Conservation (phyloP, 371 early-diverging fungal species). For the Cokeromyces recurvatus region DNA sequence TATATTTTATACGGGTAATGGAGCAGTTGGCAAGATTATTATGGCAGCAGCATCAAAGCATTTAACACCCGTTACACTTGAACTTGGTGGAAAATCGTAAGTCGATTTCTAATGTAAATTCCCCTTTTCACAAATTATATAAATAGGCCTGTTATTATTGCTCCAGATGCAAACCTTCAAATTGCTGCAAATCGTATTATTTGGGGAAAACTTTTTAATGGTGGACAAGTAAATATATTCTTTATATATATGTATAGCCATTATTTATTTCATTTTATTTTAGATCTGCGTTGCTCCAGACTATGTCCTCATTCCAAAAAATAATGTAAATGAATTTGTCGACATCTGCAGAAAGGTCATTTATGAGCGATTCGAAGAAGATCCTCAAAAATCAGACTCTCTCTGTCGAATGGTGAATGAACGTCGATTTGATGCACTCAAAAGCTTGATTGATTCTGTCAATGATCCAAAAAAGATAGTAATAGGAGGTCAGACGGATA, state of each 20-base stretch:
- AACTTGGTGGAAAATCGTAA: slow-evolving; percentile 82
- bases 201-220: slow-evolving; percentile 78
- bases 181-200: slow-evolving; percentile 68
- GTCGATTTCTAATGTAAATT: neutral
- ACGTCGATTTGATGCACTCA: slow-evolving; percentile 68
- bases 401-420: slow-evolving; percentile 67
- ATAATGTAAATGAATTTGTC: slow-evolving; percentile 49
- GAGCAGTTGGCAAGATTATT: slow-evolving; percentile 75
- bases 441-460: slow-evolving; percentile 37
- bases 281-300: slow-evolving; percentile 88
- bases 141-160: slow-evolving; percentile 68
- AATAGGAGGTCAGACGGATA: slow-evolving; percentile 54
- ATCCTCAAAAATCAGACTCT: slow-evolving; percentile 45
- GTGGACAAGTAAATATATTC: slow-evolving; percentile 52
- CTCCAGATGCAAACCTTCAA: slow-evolving; percentile 61
- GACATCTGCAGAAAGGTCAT: slow-evolving; percentile 39
- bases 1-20: slow-evolving; percentile 91
- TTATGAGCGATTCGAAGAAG: slow-evolving; percentile 39
- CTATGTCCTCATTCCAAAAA: slow-evolving; percentile 70
- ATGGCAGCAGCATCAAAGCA: slow-evolving; percentile 74
- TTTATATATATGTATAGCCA: too few relatives aligned
- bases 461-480: slow-evolving; percentile 40
- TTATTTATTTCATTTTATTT: neutral
- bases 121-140: neutral
- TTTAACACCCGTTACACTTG: slow-evolving; percentile 78